Base-by-base conservation (phyloP, 768 basidiomycete species). In the Xanthoconium stramineum region DNA sequence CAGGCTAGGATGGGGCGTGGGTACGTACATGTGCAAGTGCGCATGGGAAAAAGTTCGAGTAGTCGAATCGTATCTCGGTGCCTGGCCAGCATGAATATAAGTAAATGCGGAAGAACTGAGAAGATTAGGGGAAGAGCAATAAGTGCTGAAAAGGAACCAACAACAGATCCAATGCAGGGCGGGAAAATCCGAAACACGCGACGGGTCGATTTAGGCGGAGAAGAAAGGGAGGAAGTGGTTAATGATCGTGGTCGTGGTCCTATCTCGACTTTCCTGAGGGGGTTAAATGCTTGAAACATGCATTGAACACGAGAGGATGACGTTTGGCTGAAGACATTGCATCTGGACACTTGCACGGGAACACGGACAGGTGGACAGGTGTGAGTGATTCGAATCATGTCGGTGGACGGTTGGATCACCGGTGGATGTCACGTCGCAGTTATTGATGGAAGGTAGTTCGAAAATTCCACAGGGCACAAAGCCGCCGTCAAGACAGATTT, bases 41-140 rank as follows among this genome's bases (percentile, higher is more conserved):
- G 28, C 44, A 39, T 61, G 53, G 60, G 56, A 62, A 42, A 46
- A 29, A 10, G 28, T 3, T 29, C 14, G 30, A 37, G 15, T 40
- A 52, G n/a, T 40, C 20, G 53, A 50, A 36, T 30, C 36, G 24
- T 29, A 50, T 56, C 59, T 64, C 55, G 52, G 59, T 64, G 54
- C 63, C 63, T 64, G 52, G 52, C 32, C 3, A 36, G 17, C 30
- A 53, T 52, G 39, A 50, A 61, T 55, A 61, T 29, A 47, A 53
- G 49, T 19, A 61, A 53, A 64, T 61, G 42, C 5, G 47, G 50
- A 50, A 39, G 38, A 13, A n/a, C 24, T 9, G 32, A 46, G 42
- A 50, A 52, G 43, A 5, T 32, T 14, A 7, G 48, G 44, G 37
- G 24, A 29, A 52, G 40, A 39, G 40, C 14, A 47, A 51, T 50